Conservation (phyloP, 2,329 filamentous ascomycete genomes). For the Orbilia oligospora region DNA sequence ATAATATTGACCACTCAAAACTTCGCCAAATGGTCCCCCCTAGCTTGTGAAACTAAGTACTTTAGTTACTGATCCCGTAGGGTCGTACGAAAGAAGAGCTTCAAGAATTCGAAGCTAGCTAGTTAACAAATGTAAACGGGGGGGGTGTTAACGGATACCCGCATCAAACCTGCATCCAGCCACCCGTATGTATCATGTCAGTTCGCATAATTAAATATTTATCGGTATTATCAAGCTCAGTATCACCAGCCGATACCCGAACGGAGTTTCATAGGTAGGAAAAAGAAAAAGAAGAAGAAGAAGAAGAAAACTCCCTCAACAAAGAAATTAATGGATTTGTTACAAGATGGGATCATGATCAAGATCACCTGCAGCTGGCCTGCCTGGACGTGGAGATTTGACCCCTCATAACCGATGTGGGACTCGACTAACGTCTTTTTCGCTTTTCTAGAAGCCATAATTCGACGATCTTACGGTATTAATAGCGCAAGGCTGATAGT, state of each 20-base stretch:
- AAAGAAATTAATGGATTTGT: too few species aligned
- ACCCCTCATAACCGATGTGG: too few species aligned
- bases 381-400: too few species aligned
- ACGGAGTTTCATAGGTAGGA: conserved; percentile 33
- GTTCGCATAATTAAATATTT: background rate
- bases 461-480: conserved; percentile 30
- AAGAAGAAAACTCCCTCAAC: conserved; percentile 21
- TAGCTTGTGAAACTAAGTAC: conserved; percentile 1
- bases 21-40: background rate
- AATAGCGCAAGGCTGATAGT: conserved; percentile 55
- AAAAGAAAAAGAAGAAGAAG: conserved; percentile 1
- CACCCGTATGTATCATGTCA: conserved; percentile 37
- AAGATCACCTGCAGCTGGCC: conserved; percentile 14
- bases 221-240: background rate
- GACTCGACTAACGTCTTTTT: conserved; percentile 15
- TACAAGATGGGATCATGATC: conserved; percentile 20
- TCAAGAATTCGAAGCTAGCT: background rate
- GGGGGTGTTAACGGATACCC: conserved; percentile 6
- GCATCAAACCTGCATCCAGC: conserved; percentile 33
- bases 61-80: conserved; percentile 26
- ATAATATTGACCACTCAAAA: background rate
- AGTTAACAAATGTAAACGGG: background rate
- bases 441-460: conserved; percentile 50
- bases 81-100: conserved; percentile 9
- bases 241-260: conserved; percentile 48